These are phyloP conservation scores for Blastobotrys robertii DNA, from an alignment of 805 yeast species.

Conservation along the genomic window DNA sequence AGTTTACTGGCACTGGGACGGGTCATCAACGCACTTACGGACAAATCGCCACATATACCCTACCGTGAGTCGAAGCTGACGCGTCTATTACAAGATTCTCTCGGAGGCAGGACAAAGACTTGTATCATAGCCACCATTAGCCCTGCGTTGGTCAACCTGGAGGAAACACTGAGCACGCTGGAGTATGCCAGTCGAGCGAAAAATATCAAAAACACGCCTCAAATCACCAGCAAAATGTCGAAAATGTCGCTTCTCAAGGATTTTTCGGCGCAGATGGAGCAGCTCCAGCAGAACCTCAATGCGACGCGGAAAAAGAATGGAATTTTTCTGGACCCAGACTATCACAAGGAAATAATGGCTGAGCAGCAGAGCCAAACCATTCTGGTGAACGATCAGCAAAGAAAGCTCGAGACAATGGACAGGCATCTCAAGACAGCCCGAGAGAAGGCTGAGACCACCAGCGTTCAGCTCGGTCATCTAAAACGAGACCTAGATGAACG, in stretches of 20 bases:
- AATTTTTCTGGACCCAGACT: slow-evolving; percentile 47
- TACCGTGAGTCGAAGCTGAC: slow-evolving; percentile 80
- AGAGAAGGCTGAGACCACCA: slow-evolving; percentile 15
- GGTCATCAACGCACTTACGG: slow-evolving; percentile 69
- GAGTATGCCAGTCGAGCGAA: slow-evolving; percentile 86
- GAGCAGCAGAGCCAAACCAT: slow-evolving; percentile 42
- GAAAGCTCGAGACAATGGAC: slow-evolving; percentile 38
- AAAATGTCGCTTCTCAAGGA: slow-evolving; percentile 47
- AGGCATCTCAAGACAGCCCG: slow-evolving; percentile 36
- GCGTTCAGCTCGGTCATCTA: slow-evolving; percentile 8
- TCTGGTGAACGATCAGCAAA: slow-evolving; percentile 41
- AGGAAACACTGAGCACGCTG: slow-evolving; percentile 75
- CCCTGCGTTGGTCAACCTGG: slow-evolving; percentile 67
- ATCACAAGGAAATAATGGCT: slow-evolving; percentile 34
- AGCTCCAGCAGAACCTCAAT: slow-evolving; percentile 47
- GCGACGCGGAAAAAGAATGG: slow-evolving; percentile 62
- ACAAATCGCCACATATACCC: slow-evolving; percentile 62
- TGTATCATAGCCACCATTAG: slow-evolving; percentile 81
- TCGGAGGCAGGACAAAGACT: slow-evolving; percentile 85
- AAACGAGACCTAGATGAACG: slow-evolving; percentile 6
- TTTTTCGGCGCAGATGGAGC: slow-evolving; percentile 44
- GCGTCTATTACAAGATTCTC: slow-evolving; percentile 64
- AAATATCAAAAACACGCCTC: slow-evolving; percentile 63
- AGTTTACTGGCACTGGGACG: slow-evolving; percentile 79
- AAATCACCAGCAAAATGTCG: slow-evolving; percentile 34